Percentiles rank a stretch among this genome's conserved stretches.
phyloP scores from a whole-genome alignment of 352 stramenopile genomes.

The Phytophthora ramorum region DNA sequence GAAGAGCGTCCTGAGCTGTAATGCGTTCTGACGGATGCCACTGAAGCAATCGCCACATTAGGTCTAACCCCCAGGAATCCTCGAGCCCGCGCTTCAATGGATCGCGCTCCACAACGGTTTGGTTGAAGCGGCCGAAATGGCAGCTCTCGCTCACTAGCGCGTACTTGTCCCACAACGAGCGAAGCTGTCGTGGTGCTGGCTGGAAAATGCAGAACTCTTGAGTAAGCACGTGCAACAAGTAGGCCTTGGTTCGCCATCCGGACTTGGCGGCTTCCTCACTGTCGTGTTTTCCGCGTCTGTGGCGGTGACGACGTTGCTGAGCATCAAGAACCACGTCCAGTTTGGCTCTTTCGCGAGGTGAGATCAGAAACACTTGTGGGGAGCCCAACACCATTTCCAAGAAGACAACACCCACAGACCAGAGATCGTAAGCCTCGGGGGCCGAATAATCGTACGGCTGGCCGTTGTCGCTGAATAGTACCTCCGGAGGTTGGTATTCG shows the following conservation, averaged over 20 bases:
- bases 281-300: conserved; percentile 22
- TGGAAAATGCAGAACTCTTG: conserved; percentile 89
- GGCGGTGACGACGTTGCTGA: conserved; percentile 42
- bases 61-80: conserved; percentile 83
- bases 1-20: conserved; percentile 67
- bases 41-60: conserved; percentile 94
- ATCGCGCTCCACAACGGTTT: conserved; percentile 91
- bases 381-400: conserved; percentile 96
- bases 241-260: conserved; percentile 57
- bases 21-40: conserved; percentile 94
- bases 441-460: conserved; percentile 66
- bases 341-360: conserved; percentile 88
- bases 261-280: conserved; percentile 23
- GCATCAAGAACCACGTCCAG: conserved; percentile 84
- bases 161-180: conserved; percentile 69
- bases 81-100: conserved; percentile 91
- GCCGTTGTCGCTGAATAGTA: conserved; percentile 69
- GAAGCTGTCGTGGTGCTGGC: conserved; percentile 60
- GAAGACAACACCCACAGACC: conserved; percentile 95
- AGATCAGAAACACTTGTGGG: conserved; percentile 87
- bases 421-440: conserved; percentile 89
- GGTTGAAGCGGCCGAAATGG: conserved; percentile 92
- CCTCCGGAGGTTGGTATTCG: conserved; percentile 95
- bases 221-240: conserved; percentile 80
- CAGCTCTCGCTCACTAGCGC: conserved; percentile 82